These are phyloP conservation scores for Lentithecium fluviatile DNA, from an alignment of 495 filamentous ascomycete species.

Conservation along the genomic window DNA sequence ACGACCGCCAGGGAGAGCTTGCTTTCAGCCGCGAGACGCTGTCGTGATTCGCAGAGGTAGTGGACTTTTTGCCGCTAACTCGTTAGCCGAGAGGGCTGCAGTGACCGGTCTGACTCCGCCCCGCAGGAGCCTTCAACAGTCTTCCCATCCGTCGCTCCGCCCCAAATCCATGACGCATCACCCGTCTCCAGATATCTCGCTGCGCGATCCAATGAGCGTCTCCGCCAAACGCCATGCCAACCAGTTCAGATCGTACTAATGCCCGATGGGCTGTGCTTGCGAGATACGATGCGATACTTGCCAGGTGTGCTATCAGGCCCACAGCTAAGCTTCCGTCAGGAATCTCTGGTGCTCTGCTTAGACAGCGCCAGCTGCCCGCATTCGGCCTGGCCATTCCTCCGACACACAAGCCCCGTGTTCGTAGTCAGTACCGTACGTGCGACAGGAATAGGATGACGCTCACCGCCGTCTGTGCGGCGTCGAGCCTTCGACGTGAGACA, in stretches of 20 bases:
- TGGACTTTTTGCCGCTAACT: too few species aligned
- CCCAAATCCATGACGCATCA: constrained; percentile 13
- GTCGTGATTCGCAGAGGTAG: neutral
- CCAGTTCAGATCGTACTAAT: neutral
- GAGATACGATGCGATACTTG: too few species aligned
- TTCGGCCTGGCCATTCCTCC: constrained; percentile 6
- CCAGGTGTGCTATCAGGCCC: too few species aligned
- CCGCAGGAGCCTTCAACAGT: constrained; percentile 1
- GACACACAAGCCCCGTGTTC: constrained; percentile 1
- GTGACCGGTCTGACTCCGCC: neutral
- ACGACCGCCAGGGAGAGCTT: too few species aligned
- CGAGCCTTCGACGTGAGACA: neutral
- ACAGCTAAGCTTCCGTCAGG: too few species aligned
- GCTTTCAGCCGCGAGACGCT: too few species aligned
- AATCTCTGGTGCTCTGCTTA: too few species aligned
- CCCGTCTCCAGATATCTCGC: neutral
- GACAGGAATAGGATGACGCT: constrained; percentile 1
- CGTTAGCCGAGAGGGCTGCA: too few species aligned
- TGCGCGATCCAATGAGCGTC: constrained; percentile 2
- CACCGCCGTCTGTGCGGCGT: neutral
- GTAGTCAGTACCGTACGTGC: neutral
- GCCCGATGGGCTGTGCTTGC: neutral
- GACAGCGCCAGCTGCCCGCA: too few species aligned
- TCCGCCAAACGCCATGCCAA: neutral
- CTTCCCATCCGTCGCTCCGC: constrained; percentile 20